These are phyloP conservation scores for Chlamydomonas sp. DNA, from an alignment of 139 green algal genomes.

Conservation along the genomic window DNA sequence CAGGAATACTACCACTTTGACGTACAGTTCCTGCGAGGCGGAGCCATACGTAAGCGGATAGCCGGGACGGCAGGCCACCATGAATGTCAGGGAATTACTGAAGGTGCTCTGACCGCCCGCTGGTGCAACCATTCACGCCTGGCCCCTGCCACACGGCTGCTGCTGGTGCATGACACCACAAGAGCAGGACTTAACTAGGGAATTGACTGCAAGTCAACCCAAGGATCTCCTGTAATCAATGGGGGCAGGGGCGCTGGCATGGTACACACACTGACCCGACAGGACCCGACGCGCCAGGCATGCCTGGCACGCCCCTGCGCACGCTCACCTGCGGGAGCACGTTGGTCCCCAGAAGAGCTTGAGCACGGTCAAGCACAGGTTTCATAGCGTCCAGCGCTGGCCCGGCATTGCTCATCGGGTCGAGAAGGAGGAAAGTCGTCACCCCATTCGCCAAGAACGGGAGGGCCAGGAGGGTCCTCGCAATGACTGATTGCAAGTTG, in stretches of 20 bases:
- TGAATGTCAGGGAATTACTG: background rate
- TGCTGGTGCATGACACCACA: background rate
- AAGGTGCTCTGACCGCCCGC: background rate
- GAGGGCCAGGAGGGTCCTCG: conserved; percentile 8
- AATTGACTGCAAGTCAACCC: background rate
- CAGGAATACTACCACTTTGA: conserved; percentile 10
- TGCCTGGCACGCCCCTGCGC: too few relatives aligned
- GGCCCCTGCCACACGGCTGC: too few relatives aligned
- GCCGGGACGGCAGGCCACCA: background rate
- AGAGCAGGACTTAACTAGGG: background rate
- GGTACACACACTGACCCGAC: too few relatives aligned
- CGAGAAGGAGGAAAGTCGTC: background rate
- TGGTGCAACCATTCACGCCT: too few relatives aligned
- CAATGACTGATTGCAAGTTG: background rate
- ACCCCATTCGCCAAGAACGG: conserved; percentile 15
- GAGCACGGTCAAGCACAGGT: too few relatives aligned
- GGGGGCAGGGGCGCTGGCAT: too few relatives aligned
- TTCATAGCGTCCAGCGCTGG: too few relatives aligned
- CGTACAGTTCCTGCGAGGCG: conserved; percentile 36
- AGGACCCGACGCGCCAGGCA: too few relatives aligned
- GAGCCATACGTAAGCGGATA: background rate
- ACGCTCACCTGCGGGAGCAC: too few relatives aligned
- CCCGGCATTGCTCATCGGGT: background rate
- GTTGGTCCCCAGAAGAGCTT: too few relatives aligned
- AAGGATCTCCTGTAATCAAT: too few relatives aligned